Base-by-base conservation (phyloP, 768 basidiomycete genomes). In the Tricholomella constricta region DNA sequence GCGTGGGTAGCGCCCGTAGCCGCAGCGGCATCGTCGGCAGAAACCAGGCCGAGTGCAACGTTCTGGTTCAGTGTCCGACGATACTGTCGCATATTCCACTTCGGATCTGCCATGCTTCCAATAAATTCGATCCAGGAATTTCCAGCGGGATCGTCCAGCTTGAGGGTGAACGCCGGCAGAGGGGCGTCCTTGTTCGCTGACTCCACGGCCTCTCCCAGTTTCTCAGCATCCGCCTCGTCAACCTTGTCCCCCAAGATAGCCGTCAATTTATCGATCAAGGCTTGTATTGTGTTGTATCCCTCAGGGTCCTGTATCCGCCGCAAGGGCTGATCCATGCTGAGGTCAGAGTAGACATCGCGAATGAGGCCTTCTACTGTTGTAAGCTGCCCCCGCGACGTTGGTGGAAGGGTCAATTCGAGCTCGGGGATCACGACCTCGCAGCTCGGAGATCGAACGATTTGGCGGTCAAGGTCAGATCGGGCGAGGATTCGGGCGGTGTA, bases 321-420 rank as follows among this genome's bases (percentile, higher is more conserved):
- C 9, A 98, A 70, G 0, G 93, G 89, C 63, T 98, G 96, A 54
- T 93, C 89, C 52, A 79, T 72, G 55, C 77, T 77, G 35, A 98
- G 80, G 72, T 98, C 96, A 0, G 85, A 71, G 26, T 90, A 74
- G 37, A 94, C 84, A 59, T 96, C 87, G 23, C 87, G 81, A 27
- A 99, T 71, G 57, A 98, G 82, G 32, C 97, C 96, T 69, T 99
- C 97, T 43, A 98, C 82, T 2, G 94, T 99, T n/a, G 96, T 98
- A 11, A 99, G 82, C 65, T 97, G 94, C 9, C 96, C 96, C 14
- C 91, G 84, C 6, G 75, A 75, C 9, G 85, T 83, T 1, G 90
- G 77, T 0, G 97, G 97, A 26, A 99, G 89, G 2, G 93, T 96
- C 55, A 99, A 79, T 59, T 94, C 85, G 60, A 89, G 83, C 67